Evolutionary conservation across 805 yeast genomes (phyloP).

Genomic region (Yamadazyma akitaensis): DNA sequence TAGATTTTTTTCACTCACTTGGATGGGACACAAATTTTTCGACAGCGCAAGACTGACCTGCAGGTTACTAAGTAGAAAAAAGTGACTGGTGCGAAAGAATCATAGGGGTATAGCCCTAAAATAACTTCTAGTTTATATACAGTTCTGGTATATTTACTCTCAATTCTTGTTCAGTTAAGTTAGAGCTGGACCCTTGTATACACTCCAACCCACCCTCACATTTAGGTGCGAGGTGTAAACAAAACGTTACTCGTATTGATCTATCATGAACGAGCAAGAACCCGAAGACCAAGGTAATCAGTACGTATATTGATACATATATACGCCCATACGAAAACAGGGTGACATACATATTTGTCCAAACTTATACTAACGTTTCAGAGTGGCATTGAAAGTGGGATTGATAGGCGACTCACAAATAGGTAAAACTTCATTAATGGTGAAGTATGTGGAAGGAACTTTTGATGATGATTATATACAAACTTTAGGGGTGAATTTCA

Average conservation of each 20-base stretch:
- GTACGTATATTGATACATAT: conserved; percentile 8
- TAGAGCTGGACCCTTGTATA: not conserved
- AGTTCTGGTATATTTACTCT: not conserved
- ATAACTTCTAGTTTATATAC: not conserved
- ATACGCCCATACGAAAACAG: not conserved
- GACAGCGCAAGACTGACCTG: conserved; percentile 1
- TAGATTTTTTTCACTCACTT: conserved; percentile 5
- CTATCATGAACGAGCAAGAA: conserved; percentile 11
- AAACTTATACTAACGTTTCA: conserved; percentile 23
- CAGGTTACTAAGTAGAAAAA: not conserved
- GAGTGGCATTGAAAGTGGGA: conserved; percentile 80
- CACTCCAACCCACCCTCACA: not conserved
- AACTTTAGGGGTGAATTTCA: conserved; percentile 91
- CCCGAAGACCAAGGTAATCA: conserved; percentile 12
- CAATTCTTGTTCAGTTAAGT: not conserved
- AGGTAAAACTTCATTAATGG: conserved; percentile 95
- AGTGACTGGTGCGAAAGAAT: conserved; percentile 5
- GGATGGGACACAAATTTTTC: conserved; percentile 3
- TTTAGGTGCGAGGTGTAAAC: conserved; percentile 4
- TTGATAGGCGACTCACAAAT: conserved; percentile 94
- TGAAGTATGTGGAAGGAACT: conserved; percentile 91
- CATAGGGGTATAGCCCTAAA: conserved; percentile 4
- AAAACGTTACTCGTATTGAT: conserved; percentile 1
- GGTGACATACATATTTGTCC: not conserved
- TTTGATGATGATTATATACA: conserved; percentile 91